Percentiles rank a stretch among this genome's conserved stretches.
Conservation (phyloP, 1,139 yeast genomes). For the Pichia sp. region DNA sequence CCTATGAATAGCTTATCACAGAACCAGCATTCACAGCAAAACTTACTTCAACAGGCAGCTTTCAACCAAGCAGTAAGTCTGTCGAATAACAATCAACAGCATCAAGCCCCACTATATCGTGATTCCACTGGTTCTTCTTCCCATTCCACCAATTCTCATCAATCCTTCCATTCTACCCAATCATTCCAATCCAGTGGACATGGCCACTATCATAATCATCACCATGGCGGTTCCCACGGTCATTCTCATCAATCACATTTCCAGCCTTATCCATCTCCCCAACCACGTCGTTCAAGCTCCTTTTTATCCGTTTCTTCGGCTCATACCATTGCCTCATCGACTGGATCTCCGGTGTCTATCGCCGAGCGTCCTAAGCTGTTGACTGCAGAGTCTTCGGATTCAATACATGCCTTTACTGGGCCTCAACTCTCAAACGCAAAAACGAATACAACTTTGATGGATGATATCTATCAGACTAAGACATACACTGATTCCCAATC, state of each 20-base stretch:
- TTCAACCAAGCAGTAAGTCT: slow-evolving; percentile 2
- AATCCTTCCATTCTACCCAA: slow-evolving; percentile 16
- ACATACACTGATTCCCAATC: slow-evolving; percentile 28
- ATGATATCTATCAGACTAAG: slow-evolving; percentile 31
- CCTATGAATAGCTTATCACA: background rate
- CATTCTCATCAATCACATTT: slow-evolving; percentile 28
- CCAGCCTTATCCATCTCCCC: slow-evolving; percentile 28
- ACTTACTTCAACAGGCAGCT: slow-evolving; percentile 15
- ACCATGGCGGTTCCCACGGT: slow-evolving; percentile 25
- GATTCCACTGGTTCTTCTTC: slow-evolving; percentile 28
- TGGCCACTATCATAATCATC: slow-evolving; percentile 16
- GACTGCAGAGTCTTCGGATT: slow-evolving; percentile 25
- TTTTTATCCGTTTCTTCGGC: slow-evolving; percentile 30
- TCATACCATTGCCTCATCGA: slow-evolving; percentile 24
- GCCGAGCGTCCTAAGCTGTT: slow-evolving; percentile 27
- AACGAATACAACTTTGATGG: slow-evolving; percentile 32
- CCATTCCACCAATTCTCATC: slow-evolving; percentile 20
- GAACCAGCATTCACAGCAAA: slow-evolving; percentile 8
- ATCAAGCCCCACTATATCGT: background rate
- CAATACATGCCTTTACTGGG: slow-evolving; percentile 22
- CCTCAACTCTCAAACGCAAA: slow-evolving; percentile 29
- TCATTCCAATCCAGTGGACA: slow-evolving; percentile 1
- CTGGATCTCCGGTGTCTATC: slow-evolving; percentile 21
- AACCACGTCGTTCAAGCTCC: slow-evolving; percentile 29
- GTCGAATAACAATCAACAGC: background rate